Base-by-base conservation (phyloP, 192 early-diverging fungal species). In the Obelidium mucronatum region DNA sequence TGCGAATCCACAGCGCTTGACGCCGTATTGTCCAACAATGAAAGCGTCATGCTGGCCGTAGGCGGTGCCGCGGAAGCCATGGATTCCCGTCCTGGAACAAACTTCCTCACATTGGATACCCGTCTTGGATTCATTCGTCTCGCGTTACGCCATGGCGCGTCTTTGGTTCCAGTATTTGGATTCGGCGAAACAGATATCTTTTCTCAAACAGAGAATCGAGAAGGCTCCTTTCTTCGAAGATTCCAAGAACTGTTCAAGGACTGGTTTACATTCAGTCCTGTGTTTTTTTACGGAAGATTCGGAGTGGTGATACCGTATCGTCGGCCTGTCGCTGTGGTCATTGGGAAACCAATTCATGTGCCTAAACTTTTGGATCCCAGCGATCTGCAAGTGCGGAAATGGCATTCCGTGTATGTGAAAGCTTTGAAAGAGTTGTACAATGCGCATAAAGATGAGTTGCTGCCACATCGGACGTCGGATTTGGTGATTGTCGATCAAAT, bases 151-250 rank as follows among this genome's bases (percentile, higher is more conserved):
- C 89, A 93, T 35, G 93, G 94, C 3, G 92, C 96, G 19, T 82
- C 82, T 31, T 81, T 99, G 13, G 94, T 96, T 15, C 97, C 97
- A 19, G 89, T 94, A 1, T 94, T 94, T 79, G 90, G 91, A 30
- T 98, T 99, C 84, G 96, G 96, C 67, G 96, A 99, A 81, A 97
- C 95, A 81, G 92, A 97, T 35, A 80, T 96, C 35, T 98, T 93
- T 80, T 87, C 93, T 28, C 93, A 95, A 24, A 83, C 93, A 33
- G 82, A 85, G 64, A 94, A 95, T 60, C 79, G 78, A 0, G 79
- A 90, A 24, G 92, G 91, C 19, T 88, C 92, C n/a, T 76, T 82
- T 54, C 58, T 92, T 5, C 87, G 89, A 42, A 82, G 79, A n/a
- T 79, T 94, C 58, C 95, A 99, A 78, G 85, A 86, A 60, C 69